A percentile compares a stretch with the other conserved stretches of the same genome.
phyloP scores from a whole-genome alignment of 2,329 filamentous ascomycete species.

The Pseudogymnoascus sp. region DNA sequence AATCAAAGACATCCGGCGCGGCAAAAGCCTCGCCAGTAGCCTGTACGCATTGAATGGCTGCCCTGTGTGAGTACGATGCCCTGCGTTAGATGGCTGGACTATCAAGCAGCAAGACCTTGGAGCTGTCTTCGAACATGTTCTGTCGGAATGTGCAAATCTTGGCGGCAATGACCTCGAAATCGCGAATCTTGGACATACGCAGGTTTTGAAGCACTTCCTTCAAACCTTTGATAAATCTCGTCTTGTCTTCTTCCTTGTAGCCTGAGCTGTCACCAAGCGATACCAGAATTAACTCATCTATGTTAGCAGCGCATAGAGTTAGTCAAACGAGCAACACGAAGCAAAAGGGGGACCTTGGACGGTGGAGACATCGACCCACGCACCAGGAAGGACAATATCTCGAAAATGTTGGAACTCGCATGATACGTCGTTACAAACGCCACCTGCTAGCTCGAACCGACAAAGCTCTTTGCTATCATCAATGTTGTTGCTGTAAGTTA shows the following conservation, averaged over 20 bases:
- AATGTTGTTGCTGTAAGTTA: slow-evolving; percentile 91
- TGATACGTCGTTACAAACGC: slow-evolving; percentile 60
- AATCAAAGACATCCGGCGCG: not conserved
- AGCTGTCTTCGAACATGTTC: slow-evolving; percentile 54
- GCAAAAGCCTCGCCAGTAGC: not conserved
- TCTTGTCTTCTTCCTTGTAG: slow-evolving; percentile 51
- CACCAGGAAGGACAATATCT: slow-evolving; percentile 64
- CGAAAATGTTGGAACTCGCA: slow-evolving; percentile 78
- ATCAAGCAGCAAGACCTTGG: slow-evolving; percentile 52
- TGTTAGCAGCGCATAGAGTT: slow-evolving; percentile 11
- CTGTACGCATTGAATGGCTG: not conserved
- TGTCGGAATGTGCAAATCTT: slow-evolving; percentile 60
- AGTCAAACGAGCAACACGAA: slow-evolving; percentile 6
- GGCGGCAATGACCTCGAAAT: slow-evolving; percentile 58
- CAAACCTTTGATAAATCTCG: slow-evolving; percentile 54
- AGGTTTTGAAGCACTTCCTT: slow-evolving; percentile 51
- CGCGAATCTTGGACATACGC: slow-evolving; percentile 49
- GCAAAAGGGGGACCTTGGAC: slow-evolving; percentile 23
- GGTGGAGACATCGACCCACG: slow-evolving; percentile 36
- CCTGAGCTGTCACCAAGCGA: slow-evolving; percentile 60
- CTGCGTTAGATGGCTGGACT: slow-evolving; percentile 13
- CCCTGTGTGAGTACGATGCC: slow-evolving; percentile 1
- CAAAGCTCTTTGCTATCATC: slow-evolving; percentile 67
- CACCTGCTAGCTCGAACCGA: slow-evolving; percentile 61
- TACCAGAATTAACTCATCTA: slow-evolving; percentile 66